Percentiles rank a stretch among this genome's conserved stretches.
Evolutionary conservation across 305 asterid genomes (phyloP).

Genomic region (Withania somnifera): DNA sequence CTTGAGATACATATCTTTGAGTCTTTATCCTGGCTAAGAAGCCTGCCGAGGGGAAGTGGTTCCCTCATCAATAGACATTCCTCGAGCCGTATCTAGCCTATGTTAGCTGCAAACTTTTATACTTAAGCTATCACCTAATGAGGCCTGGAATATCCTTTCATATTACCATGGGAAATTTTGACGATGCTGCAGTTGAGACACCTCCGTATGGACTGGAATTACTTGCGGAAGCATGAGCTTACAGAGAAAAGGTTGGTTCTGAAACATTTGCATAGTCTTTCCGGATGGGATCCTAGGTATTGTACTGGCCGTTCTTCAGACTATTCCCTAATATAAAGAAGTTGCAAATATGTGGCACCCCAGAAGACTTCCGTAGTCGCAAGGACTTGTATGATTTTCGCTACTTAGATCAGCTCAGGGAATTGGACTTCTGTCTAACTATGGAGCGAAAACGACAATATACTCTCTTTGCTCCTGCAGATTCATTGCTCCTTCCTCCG

Average conservation of each 20-base stretch:
- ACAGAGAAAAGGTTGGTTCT: background rate
- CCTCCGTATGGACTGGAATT: background rate
- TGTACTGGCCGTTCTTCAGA: background rate
- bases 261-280: background rate
- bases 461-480: background rate
- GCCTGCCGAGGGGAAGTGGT: background rate
- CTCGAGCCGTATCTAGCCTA: background rate
- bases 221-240: background rate
- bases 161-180: background rate
- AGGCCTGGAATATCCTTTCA: background rate
- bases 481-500: background rate
- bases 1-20: background rate
- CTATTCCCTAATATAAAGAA: background rate
- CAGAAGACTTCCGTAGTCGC: background rate
- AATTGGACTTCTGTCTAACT: background rate
- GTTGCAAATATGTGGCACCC: background rate
- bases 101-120: background rate
- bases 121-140: background rate
- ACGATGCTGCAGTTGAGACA: background rate
- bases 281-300: background rate
- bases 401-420: background rate
- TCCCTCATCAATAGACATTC: background rate
- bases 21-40: background rate
- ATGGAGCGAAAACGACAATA: too few species aligned
- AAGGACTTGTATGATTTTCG: background rate